phyloP scores from a whole-genome alignment of 768 basidiomycete genomes.

The Lactifluus hygrophoroides region DNA sequence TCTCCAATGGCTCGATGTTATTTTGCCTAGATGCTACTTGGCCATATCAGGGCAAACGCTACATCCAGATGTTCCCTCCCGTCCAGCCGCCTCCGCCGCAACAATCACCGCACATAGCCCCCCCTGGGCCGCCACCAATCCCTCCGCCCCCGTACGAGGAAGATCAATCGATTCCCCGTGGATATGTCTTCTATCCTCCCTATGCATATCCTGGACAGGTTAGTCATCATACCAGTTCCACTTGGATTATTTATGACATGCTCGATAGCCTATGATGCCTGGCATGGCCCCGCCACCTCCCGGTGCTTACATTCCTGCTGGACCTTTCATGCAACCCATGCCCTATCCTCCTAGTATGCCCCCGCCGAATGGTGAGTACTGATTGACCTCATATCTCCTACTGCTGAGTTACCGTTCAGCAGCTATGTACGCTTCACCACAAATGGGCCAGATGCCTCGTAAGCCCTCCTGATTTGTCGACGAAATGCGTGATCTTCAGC shows the following conservation, averaged over 20 bases:
- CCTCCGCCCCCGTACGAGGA: slow-evolving; percentile 77
- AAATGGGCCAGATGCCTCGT: slow-evolving; percentile 87
- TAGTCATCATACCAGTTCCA: slow-evolving; percentile 22
- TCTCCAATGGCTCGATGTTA: neutral
- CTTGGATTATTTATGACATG: neutral
- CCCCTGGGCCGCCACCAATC: slow-evolving; percentile 59
- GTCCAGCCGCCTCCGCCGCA: slow-evolving; percentile 52
- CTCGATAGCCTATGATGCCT: slow-evolving; percentile 67
- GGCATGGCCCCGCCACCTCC: slow-evolving; percentile 78
- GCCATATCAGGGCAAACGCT: slow-evolving; percentile 89
- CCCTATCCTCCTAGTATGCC: slow-evolving; percentile 74
- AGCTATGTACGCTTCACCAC: slow-evolving; percentile 78
- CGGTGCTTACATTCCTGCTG: slow-evolving; percentile 67
- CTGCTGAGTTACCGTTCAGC: slow-evolving; percentile 12
- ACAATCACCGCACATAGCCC: slow-evolving; percentile 56
- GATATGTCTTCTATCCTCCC: slow-evolving; percentile 66
- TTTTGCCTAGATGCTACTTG: slow-evolving; percentile 53
- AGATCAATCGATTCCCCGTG: slow-evolving; percentile 49
- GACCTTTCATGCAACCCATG: slow-evolving; percentile 80
- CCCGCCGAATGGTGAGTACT: slow-evolving; percentile 53
- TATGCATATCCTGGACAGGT: slow-evolving; percentile 76
- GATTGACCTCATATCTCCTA: neutral
- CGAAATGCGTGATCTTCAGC: neutral
- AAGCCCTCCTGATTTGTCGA: slow-evolving; percentile 27
- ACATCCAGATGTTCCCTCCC: slow-evolving; percentile 66